These are phyloP conservation scores for Citrus sp. DNA, from an alignment of 345 rosid genomes.

Conservation along the genomic window DNA sequence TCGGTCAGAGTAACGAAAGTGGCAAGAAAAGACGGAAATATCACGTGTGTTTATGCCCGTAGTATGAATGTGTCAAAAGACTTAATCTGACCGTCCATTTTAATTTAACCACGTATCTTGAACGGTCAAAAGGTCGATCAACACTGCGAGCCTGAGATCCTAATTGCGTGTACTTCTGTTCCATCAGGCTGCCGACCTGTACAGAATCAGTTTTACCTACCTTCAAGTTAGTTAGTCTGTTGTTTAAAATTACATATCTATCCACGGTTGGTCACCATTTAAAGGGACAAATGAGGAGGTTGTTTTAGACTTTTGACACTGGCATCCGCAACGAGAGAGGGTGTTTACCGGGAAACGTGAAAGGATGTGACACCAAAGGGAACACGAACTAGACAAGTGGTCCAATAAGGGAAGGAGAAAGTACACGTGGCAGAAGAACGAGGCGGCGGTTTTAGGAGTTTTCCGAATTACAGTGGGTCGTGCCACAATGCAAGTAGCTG, in stretches of 20 bases:
- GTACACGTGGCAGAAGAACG: conserved; percentile 38
- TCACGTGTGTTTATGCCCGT: conserved; percentile 26
- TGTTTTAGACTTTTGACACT: not conserved
- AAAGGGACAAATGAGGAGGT: not conserved
- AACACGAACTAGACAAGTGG: conserved; percentile 44
- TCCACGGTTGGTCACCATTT: not conserved
- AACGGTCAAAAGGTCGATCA: conserved; percentile 10
- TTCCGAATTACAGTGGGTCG: conserved; percentile 26
- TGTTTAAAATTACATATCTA: conserved; percentile 11
- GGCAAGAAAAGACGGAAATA: conserved; percentile 20
- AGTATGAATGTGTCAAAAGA: not conserved
- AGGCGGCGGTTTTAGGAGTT: conserved; percentile 21
- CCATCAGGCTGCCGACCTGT: conserved; percentile 21
- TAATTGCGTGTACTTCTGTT: conserved; percentile 16
- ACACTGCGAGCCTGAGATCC: conserved; percentile 6
- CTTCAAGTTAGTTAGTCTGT: conserved; percentile 31
- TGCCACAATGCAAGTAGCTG: conserved; percentile 34
- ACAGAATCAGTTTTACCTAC: conserved; percentile 29
- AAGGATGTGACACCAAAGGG: conserved; percentile 16
- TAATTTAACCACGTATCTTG: not conserved
- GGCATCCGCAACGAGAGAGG: conserved; percentile 5
- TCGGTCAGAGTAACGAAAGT: conserved; percentile 34
- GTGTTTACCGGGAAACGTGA: conserved; percentile 18
- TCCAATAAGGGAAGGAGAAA: not conserved
- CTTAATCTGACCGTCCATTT: conserved; percentile 33